phyloP scores from a whole-genome alignment of 1,284 basidiomycete species.

The Fomitopsis schrenkii region DNA sequence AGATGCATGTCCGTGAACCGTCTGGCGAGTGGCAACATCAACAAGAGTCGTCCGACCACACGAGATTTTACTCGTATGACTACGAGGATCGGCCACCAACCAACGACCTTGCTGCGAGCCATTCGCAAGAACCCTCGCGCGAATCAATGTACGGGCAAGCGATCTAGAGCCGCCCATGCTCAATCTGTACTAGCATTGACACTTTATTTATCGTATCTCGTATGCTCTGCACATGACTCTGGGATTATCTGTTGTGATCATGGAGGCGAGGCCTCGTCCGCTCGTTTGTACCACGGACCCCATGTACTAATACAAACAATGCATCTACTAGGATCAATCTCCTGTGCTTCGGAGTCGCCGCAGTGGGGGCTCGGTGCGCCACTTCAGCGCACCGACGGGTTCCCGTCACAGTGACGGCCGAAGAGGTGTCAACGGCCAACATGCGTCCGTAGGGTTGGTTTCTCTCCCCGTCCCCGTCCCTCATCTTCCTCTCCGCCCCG shows the following conservation, averaged over 20 bases:
- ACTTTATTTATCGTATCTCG: slow-evolving; percentile 12
- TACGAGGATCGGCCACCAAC: slow-evolving; percentile 14
- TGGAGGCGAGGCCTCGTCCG: slow-evolving; percentile 5
- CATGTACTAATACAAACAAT: slow-evolving; percentile 7
- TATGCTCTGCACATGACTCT: slow-evolving; percentile 1
- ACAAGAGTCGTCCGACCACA: slow-evolving; percentile 6
- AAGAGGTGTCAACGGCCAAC: neutral
- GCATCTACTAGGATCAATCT: neutral
- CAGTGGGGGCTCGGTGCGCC: no score
- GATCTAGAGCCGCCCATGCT: slow-evolving; percentile 1
- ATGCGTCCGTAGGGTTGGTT: neutral
- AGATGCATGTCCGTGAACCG: slow-evolving; percentile 47
- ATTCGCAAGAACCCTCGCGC: neutral
- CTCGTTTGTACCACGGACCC: slow-evolving; percentile 5
- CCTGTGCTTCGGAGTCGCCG: neutral
- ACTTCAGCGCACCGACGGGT: neutral
- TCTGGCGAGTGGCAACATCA: slow-evolving; percentile 17
- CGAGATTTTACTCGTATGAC: slow-evolving; percentile 8
- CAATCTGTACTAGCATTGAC: slow-evolving; percentile 4
- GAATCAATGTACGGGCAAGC: slow-evolving; percentile 5
- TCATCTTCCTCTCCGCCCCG: neutral
- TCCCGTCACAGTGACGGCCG: neutral
- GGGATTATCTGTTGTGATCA: neutral
- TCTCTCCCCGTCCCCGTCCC: neutral
- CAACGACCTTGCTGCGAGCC: neutral